Evolutionary conservation across 805 yeast genomes (phyloP), one percentile per base, ranked within the genome.

Genomic region (Metschnikowia reukaufii): DNA sequence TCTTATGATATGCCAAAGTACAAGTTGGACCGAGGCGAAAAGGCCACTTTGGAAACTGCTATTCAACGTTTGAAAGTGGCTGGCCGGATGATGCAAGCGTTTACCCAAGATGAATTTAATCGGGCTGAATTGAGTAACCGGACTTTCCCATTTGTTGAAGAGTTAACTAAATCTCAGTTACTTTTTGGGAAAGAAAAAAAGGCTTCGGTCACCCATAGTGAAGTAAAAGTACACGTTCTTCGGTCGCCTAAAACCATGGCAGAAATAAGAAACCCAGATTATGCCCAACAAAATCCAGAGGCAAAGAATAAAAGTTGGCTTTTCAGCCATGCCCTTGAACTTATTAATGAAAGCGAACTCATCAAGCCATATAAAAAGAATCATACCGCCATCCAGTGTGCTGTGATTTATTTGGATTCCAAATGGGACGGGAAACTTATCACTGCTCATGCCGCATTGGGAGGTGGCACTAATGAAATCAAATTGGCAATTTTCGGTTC

Each of bases 401-500:
- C 98, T 0, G 92, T 87, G 17, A 73, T 92, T 62, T 84, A 82
- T 55, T 63, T 90, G 55, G 99, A 94, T 66, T 76, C 95, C 1
- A 90, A 85, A 60, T 94, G 89, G 86, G 96, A 91, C 63, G 65
- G 68, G 27, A 72, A 81, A 16, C 67, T 86, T 52, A 82, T 94
- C 39, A 64, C 82, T 29, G 88, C 89, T 2, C 98, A 94, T 67
- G 97, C 97, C 1, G 98, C 98, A 0, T 68, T 92, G 15, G 98
- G 98, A 37, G 98, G 98, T 21, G 94, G 94, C 10, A 75, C 77
- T 20, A 83, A 76, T 34, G 72, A 80, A 34, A 70, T 88, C 34
- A 82, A 82, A 52, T 67, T 94, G 45, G 98, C 96, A 1, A 88
- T 94, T 7, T 92, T 91, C 66, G 99, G 99, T 5, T 84, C 96